phyloP scores from a whole-genome alignment of 176 grass and related monocot genomes.

The Lolium multiflorum region DNA sequence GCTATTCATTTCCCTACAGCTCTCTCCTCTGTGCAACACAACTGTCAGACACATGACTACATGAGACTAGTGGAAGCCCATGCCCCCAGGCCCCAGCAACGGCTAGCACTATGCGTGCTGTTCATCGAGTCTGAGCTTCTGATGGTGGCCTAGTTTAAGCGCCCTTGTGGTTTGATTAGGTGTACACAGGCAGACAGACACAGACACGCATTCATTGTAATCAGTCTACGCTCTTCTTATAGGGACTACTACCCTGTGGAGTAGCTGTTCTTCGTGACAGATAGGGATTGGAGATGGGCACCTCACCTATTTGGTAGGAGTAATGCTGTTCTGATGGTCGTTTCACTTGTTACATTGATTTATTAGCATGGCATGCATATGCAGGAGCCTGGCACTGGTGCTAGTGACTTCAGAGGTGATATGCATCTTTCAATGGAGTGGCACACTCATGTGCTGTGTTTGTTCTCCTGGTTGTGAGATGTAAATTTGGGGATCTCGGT shows the following conservation, averaged over 20 bases:
- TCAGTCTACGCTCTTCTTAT: background rate
- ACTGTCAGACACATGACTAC: background rate
- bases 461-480: too few species aligned
- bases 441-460: background rate
- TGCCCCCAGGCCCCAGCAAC: background rate
- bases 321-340: background rate
- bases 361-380: background rate
- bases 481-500: too few species aligned
- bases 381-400: background rate
- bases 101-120: background rate
- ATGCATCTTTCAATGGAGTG: too few species aligned
- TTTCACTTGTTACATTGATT: background rate
- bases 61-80: background rate
- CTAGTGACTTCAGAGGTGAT: background rate
- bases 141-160: background rate
- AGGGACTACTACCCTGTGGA: background rate
- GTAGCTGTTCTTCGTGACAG: background rate
- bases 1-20: background rate
- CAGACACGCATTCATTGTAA: background rate
- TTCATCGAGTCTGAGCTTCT: background rate
- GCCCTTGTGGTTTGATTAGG: background rate
- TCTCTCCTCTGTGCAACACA: background rate
- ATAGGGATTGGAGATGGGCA: background rate
- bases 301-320: background rate
- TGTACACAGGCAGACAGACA: background rate